These are phyloP conservation scores for Boletus reticulatus DNA, from an alignment of 768 basidiomycete genomes.

Conservation along the genomic window DNA sequence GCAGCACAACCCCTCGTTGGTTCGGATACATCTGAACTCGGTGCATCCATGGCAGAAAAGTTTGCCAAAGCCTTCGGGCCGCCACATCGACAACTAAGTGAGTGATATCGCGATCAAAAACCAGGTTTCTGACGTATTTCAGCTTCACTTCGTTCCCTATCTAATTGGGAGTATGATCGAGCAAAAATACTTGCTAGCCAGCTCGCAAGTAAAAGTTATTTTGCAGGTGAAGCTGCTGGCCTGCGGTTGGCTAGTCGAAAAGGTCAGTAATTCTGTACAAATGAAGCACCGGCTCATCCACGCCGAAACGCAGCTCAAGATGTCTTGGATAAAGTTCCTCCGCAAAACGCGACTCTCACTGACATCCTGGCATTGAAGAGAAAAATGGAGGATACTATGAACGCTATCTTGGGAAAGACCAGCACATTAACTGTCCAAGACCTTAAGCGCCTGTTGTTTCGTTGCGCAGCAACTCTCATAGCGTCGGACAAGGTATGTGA, in stretches of 20 bases:
- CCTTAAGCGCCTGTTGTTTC: slow-evolving; percentile 79
- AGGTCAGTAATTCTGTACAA: slow-evolving; percentile 39
- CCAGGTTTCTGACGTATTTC: background rate
- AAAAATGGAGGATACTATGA: slow-evolving; percentile 64
- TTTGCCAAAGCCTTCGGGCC: slow-evolving; percentile 82
- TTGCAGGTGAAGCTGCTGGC: slow-evolving; percentile 82
- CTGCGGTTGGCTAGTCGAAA: slow-evolving; percentile 65
- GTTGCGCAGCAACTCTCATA: slow-evolving; percentile 81
- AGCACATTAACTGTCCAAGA: slow-evolving; percentile 78
- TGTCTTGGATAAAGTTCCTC: slow-evolving; percentile 59
- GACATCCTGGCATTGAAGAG: slow-evolving; percentile 66
- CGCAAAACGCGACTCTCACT: slow-evolving; percentile 52
- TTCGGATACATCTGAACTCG: slow-evolving; percentile 82
- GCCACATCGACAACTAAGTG: slow-evolving; percentile 73
- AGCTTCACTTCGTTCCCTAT: slow-evolving; percentile 56
- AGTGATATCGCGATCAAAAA: slow-evolving; percentile 19
- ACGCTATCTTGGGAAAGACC: slow-evolving; percentile 68
- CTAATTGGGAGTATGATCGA: slow-evolving; percentile 73
- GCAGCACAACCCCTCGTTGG: slow-evolving; percentile 66
- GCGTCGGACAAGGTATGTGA: slow-evolving; percentile 55
- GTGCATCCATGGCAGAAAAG: slow-evolving; percentile 84
- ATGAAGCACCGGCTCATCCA: background rate
- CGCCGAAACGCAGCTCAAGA: slow-evolving; percentile 43
- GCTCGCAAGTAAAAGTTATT: slow-evolving; percentile 89
- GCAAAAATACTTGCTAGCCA: slow-evolving; percentile 82